Conservation (phyloP, 805 yeast species). For the Teunomyces cretensis region DNA sequence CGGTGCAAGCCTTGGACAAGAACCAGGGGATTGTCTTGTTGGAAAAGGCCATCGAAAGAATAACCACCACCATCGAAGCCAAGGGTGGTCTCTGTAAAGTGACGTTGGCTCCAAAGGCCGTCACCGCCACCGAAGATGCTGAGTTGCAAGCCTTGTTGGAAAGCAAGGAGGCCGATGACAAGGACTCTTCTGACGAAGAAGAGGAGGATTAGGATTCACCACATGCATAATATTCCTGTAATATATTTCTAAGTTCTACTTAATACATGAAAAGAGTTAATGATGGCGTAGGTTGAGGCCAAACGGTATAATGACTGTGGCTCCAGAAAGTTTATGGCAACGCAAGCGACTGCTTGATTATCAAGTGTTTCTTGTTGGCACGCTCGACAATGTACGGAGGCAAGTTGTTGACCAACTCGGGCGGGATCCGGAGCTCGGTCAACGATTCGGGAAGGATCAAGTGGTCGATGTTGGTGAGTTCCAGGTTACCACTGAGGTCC, state of each 20-base stretch:
- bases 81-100: conserved; percentile 87
- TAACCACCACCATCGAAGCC: conserved; percentile 64
- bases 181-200: conserved; percentile 80
- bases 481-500: conserved; percentile 44
- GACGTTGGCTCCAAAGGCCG: conserved; percentile 98
- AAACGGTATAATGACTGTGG: too few relatives aligned
- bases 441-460: conserved; percentile 38
- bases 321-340: too few relatives aligned
- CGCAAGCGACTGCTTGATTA: conserved; percentile 29
- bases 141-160: conserved; percentile 95
- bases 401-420: conserved; percentile 32
- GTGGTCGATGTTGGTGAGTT: conserved; percentile 36
- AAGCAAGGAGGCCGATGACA: conserved; percentile 85
- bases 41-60: conserved; percentile 75
- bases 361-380: conserved; percentile 35
- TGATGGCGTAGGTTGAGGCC: too few relatives aligned
- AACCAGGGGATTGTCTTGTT: conserved; percentile 80
- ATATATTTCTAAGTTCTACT: conserved; percentile 14
- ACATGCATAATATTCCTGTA: conserved; percentile 12
- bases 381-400: conserved; percentile 40
- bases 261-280: conserved; percentile 5
- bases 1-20: conserved; percentile 91
- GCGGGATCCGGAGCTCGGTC: conserved; percentile 35
- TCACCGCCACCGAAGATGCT: conserved; percentile 97
- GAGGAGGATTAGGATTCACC: conserved; percentile 34